phyloP scores from a whole-genome alignment of 768 basidiomycete genomes.

The Pluteus cervinus region DNA sequence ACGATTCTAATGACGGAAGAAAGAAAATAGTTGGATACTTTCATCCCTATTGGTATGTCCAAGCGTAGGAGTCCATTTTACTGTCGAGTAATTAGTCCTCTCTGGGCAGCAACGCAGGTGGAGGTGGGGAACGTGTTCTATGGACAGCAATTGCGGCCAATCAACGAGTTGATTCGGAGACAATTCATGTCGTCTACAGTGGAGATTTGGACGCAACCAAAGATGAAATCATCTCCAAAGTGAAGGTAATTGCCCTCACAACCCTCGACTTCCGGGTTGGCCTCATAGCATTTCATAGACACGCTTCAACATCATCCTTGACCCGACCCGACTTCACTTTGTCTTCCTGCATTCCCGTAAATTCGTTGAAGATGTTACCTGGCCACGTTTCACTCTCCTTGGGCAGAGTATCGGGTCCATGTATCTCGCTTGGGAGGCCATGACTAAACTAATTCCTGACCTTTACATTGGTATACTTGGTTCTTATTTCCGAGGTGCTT shows the following conservation, averaged over 20 bases:
- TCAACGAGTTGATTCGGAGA: slow-evolving; percentile 59
- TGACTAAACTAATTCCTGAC: slow-evolving; percentile 77
- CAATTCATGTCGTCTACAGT: slow-evolving; percentile 80
- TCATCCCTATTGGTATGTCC: slow-evolving; percentile 88
- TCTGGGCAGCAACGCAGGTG: slow-evolving; percentile 79
- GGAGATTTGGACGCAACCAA: slow-evolving; percentile 83
- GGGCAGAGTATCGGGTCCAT: slow-evolving; percentile 91
- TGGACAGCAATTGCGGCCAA: slow-evolving; percentile 84
- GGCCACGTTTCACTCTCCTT: slow-evolving; percentile 87
- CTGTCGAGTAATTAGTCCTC: too few species aligned
- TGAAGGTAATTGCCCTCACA: slow-evolving; percentile 54
- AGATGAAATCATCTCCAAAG: slow-evolving; percentile 73
- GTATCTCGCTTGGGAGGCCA: slow-evolving; percentile 76
- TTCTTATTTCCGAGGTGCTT: slow-evolving; percentile 14
- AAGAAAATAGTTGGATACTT: slow-evolving; percentile 72
- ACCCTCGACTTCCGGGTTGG: neutral
- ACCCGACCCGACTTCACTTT: slow-evolving; percentile 65
- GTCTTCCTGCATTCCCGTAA: slow-evolving; percentile 69
- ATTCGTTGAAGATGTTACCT: slow-evolving; percentile 75
- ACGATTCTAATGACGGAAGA: slow-evolving; percentile 11
- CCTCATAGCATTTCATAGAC: slow-evolving; percentile 34
- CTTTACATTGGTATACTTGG: slow-evolving; percentile 69
- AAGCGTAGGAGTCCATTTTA: neutral
- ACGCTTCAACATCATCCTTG: slow-evolving; percentile 74
- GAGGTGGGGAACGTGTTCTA: slow-evolving; percentile 92